These are phyloP conservation scores for Arthrobotrys conoides DNA, from an alignment of 2,329 filamentous ascomycete genomes.

Conservation along the genomic window DNA sequence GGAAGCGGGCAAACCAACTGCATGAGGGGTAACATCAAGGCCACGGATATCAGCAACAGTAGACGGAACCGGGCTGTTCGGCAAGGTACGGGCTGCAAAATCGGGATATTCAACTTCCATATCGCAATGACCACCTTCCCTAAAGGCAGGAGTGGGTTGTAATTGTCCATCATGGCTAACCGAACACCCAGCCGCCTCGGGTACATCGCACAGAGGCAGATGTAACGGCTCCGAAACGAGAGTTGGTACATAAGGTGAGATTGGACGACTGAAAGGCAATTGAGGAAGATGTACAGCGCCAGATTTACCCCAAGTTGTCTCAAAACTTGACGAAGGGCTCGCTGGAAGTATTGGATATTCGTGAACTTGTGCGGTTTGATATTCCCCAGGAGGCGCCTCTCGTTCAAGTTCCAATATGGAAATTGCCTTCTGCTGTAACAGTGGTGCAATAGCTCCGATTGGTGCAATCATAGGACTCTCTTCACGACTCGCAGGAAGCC, in stretches of 20 bases:
- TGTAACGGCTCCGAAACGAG: neutral
- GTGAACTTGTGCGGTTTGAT: neutral
- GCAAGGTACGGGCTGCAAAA: conserved; percentile 9
- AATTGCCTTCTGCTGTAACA: conserved; percentile 1
- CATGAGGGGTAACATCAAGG: neutral
- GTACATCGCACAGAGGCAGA: neutral
- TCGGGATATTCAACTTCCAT: neutral
- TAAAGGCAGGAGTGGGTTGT: neutral
- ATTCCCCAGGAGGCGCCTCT: neutral
- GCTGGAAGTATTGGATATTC: conserved; percentile 40
- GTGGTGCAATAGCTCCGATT: neutral
- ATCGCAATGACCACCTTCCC: neutral
- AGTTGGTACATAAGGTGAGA: conserved; percentile 13
- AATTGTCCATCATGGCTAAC: neutral
- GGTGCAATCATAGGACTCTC: conserved; percentile 17
- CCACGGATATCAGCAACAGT: neutral
- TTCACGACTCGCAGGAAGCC: conserved; percentile 21
- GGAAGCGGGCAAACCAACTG: conserved; percentile 28
- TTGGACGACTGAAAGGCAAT: conserved; percentile 24
- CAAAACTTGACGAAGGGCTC: conserved; percentile 26
- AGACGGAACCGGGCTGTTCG: conserved; percentile 25
- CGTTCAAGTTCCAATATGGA: conserved; percentile 4
- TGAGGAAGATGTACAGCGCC: neutral
- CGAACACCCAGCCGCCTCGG: neutral
- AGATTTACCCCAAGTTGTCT: neutral